A percentile compares a stretch with the other conserved stretches of the same genome.
Conservation (phyloP, 1,139 yeast species). For the Wickerhamiella infanticola region DNA sequence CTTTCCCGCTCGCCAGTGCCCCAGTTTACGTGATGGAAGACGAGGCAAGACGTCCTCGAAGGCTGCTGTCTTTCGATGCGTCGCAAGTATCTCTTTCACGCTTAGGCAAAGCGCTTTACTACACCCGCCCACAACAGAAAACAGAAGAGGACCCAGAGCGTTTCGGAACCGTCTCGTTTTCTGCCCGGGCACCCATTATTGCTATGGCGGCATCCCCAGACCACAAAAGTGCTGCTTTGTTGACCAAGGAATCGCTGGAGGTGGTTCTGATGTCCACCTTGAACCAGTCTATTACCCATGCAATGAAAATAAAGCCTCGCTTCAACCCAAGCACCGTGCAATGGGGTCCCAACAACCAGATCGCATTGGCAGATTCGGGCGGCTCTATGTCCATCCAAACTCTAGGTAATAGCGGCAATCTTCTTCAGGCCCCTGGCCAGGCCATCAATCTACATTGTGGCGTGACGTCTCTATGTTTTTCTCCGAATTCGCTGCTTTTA, state of each 20-base stretch:
- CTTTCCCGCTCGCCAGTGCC: not conserved
- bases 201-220: slow-evolving; percentile 12
- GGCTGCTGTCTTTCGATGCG: slow-evolving; percentile 15
- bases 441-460: slow-evolving; percentile 56
- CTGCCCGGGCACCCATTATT: slow-evolving; percentile 6
- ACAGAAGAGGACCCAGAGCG: not conserved
- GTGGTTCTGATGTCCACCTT: slow-evolving; percentile 16
- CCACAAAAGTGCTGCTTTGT: slow-evolving; percentile 20
- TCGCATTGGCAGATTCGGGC: slow-evolving; percentile 22
- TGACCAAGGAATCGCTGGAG: slow-evolving; percentile 22
- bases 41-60: slow-evolving; percentile 11
- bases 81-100: slow-evolving; percentile 13
- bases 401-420: slow-evolving; percentile 28
- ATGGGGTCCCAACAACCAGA: slow-evolving; percentile 23
- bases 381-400: slow-evolving; percentile 29
- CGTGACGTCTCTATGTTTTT: slow-evolving; percentile 66
- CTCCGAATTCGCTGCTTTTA: slow-evolving; percentile 33
- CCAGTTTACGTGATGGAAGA: slow-evolving; percentile 3
- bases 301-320: slow-evolving; percentile 15
- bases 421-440: slow-evolving; percentile 24
- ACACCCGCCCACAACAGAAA: not conserved
- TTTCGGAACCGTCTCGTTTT: not conserved
- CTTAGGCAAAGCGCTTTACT: slow-evolving; percentile 12
- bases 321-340: slow-evolving; percentile 21
- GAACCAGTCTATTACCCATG: slow-evolving; percentile 11